phyloP scores from a whole-genome alignment of 768 basidiomycete genomes.

The Pleurotus platypus region DNA sequence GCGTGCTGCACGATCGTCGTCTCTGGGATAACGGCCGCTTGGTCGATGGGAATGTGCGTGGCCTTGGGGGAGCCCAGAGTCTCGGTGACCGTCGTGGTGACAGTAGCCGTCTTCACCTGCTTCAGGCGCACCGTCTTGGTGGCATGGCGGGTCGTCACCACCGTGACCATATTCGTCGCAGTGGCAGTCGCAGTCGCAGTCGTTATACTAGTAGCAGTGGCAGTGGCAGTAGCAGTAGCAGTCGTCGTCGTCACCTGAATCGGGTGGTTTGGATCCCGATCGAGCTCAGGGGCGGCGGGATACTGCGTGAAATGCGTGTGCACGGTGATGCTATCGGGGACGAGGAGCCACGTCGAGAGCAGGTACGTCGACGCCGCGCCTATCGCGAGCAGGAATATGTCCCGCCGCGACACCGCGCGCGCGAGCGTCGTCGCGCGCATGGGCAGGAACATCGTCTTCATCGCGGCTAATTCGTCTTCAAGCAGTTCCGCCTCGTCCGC shows the following conservation, averaged over 20 bases:
- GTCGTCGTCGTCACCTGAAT: background rate
- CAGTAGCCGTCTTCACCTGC: background rate
- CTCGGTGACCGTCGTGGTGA: background rate
- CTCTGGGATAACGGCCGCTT: conserved; percentile 32
- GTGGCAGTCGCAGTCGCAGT: too few relatives aligned
- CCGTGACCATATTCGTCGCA: background rate
- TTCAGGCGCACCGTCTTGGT: too few relatives aligned
- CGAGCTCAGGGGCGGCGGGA: background rate
- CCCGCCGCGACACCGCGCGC: background rate
- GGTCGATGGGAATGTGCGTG: conserved; percentile 5
- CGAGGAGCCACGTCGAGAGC: background rate
- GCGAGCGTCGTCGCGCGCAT: too few relatives aligned
- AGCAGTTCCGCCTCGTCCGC: too few relatives aligned
- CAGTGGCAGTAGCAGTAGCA: background rate
- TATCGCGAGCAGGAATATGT: background rate
- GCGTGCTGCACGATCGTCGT: conserved; percentile 63
- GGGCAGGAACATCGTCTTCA: too few relatives aligned
- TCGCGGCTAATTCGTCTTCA: too few relatives aligned
- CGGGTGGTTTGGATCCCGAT: background rate
- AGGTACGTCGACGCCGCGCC: conserved; percentile 3
- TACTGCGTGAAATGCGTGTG: background rate
- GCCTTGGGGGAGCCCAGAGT: background rate
- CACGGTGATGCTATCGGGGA: background rate
- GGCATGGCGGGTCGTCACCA: too few relatives aligned
- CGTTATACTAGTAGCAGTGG: background rate